Evolutionary conservation across 495 filamentous ascomycete species (phyloP).

Genomic region (Neurospora hispaniola): DNA sequence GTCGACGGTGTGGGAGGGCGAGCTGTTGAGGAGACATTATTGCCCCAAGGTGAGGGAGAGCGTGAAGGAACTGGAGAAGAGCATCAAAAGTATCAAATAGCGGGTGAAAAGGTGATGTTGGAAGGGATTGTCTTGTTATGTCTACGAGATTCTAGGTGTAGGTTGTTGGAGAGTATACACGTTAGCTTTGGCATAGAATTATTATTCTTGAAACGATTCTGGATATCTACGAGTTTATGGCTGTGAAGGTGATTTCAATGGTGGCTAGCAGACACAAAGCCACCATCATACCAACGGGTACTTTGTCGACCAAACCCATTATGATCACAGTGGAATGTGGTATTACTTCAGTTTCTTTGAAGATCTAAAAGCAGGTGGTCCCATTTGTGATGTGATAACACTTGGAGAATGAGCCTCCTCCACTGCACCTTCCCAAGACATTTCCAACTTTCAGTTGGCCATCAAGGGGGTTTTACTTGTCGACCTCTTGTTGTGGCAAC

Average conservation of each 20-base stretch:
- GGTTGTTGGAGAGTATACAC: neutral
- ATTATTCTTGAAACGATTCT: neutral
- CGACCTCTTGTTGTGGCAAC: no score
- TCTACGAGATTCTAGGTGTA: neutral
- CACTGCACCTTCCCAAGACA: no score
- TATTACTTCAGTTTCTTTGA: neutral
- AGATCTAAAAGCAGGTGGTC: neutral
- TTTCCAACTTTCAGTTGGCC: no score
- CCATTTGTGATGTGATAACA: neutral
- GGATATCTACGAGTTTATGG: no score
- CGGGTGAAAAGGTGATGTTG: neutral
- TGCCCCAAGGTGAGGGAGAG: conserved; percentile 74
- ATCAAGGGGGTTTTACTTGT: no score
- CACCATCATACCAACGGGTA: no score
- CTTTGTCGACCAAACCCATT: neutral
- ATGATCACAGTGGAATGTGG: neutral
- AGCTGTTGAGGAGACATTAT: conserved; percentile 73
- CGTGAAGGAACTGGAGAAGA: conserved; percentile 60
- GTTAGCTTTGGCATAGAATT: neutral
- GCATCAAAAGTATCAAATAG: conserved; percentile 11
- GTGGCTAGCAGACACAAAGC: no score
- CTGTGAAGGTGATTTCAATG: no score
- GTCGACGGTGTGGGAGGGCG: conserved; percentile 85
- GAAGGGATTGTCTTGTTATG: neutral
- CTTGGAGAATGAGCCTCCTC: neutral